phyloP scores from a whole-genome alignment of 2,329 filamentous ascomycete genomes.

The Stachybotrys chartarum region DNA sequence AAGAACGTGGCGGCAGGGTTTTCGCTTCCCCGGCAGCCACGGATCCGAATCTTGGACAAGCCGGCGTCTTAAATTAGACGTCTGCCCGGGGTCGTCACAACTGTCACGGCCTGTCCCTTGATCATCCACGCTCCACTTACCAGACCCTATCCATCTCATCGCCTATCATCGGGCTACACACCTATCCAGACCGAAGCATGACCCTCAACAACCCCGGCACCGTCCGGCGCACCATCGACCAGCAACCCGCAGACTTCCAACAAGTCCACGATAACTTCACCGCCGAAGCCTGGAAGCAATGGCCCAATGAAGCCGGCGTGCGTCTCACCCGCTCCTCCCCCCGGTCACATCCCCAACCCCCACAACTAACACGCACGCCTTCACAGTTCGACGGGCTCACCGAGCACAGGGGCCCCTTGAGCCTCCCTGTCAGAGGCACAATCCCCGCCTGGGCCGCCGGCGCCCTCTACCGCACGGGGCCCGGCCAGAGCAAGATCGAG shows the following conservation, averaged over 20 bases:
- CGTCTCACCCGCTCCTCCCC: conserved; percentile 3
- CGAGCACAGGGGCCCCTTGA: conserved; percentile 58
- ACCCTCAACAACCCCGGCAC: conserved; percentile 17
- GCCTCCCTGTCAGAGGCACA: conserved; percentile 53
- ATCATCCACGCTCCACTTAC: background rate
- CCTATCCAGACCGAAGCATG: conserved; percentile 9
- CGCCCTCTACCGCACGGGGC: conserved; percentile 66
- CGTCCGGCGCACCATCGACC: conserved; percentile 16
- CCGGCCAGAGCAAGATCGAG: conserved; percentile 57
- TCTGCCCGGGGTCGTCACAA: background rate
- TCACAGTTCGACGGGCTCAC: conserved; percentile 59
- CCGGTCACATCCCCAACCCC: background rate
- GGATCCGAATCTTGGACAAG: background rate
- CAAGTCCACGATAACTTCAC: conserved; percentile 17
- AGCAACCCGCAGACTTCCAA: conserved; percentile 17
- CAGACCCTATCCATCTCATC: too few relatives aligned
- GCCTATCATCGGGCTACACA: background rate
- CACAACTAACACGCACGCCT: background rate
- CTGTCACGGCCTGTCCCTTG: background rate
- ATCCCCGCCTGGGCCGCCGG: conserved; percentile 70
- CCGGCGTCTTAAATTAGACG: background rate
- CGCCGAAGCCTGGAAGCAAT: conserved; percentile 28
- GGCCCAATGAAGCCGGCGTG: conserved; percentile 43
- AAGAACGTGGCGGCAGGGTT: too few relatives aligned
- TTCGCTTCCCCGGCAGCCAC: background rate